Evolutionary conservation across 2,329 filamentous ascomycete species (phyloP), one percentile per base, ranked within the genome.

Genomic region (Tolypocladium amazonense): DNA sequence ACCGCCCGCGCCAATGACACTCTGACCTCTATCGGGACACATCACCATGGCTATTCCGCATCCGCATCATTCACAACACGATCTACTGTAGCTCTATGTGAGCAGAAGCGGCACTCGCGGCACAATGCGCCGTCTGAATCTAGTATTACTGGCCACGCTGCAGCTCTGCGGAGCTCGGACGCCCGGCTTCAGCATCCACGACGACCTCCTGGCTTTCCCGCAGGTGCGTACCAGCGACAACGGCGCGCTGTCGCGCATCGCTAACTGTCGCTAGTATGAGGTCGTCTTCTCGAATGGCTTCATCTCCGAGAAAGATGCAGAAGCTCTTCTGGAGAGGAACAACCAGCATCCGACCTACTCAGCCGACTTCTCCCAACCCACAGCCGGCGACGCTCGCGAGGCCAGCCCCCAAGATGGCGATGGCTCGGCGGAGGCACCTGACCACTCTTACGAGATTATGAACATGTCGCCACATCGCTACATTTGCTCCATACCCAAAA

Each of bases 161-260:
- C 79, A 75, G 71, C 74, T 82, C 37, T 75, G 73, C 65, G 68
- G 66, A 63, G 82, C 81, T 65, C 77, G 78, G 54, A 78, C 81
- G 54, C 77, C 76, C 9, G 76, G 79, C 59, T 96, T 96, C 77
- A 96, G 88, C 75, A 89, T 96, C 60, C 87, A 94, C 68, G 90
- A 96, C 70, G 92, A 97, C 71, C 74, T 96, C 57, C 81, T 96
- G 60, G 91, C 91, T 23, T 91, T 88, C 74, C 92, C 92, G 14
- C 90, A 94, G 81, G 90, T 93, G 79, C 64, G 78, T 68, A 41
- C 58, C 30, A 35, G 58, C 43, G 57, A 52, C 27, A 47, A 23
- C 25, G 9, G 55, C 27, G 4, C 38, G n/a, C 23, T 9, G 35
- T 12, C 12, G 38, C 37, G 14, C 20, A 27, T 58, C 27, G 57